Percentiles rank a stretch among this genome's conserved stretches.
Conservation (phyloP, 306 rosid genomes). For the Castanea crenata region DNA sequence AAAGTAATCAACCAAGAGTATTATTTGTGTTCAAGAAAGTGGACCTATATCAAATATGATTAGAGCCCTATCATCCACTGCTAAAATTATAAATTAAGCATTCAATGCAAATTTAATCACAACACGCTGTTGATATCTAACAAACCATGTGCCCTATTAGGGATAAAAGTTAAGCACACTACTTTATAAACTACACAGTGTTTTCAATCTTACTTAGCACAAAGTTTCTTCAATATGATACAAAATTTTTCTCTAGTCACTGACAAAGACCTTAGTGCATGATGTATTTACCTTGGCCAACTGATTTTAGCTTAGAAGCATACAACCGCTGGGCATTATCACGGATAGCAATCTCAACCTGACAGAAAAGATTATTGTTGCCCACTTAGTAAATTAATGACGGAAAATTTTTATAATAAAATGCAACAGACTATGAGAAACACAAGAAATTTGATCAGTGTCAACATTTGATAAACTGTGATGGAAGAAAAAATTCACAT, state of each 20-base stretch:
- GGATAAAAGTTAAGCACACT: background rate
- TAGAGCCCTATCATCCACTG: conserved; percentile 4
- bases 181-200: background rate
- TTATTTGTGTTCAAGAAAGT: background rate
- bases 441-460: background rate
- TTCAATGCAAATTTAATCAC: background rate
- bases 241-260: background rate
- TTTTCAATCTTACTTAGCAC: background rate
- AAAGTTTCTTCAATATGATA: background rate
- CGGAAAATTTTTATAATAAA: background rate
- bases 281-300: conserved; percentile 71
- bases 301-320: conserved; percentile 71
- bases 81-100: background rate
- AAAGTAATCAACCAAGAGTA: background rate
- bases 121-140: background rate
- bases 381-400: conserved; percentile 20
- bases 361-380: conserved; percentile 16
- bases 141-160: background rate
- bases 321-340: conserved; percentile 89
- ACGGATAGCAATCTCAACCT: conserved; percentile 94
- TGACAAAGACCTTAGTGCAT: conserved; percentile 8
- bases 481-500: conserved; percentile 8
- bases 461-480: background rate
- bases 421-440: background rate
- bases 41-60: background rate